Base-by-base conservation (phyloP, 2,329 filamentous ascomycete species). In the Dactylella cylindrospora region DNA sequence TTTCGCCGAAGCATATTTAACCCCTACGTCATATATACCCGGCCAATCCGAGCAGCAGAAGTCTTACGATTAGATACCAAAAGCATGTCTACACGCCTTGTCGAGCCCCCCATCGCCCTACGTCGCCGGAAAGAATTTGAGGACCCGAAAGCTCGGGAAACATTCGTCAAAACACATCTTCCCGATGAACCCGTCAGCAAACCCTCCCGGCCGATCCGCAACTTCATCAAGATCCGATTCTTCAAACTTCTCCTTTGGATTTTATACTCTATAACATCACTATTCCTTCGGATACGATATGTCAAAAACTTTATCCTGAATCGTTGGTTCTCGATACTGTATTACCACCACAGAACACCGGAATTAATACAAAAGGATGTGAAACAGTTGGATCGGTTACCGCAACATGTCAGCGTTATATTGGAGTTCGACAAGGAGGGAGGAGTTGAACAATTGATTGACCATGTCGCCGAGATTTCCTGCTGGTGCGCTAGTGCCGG, bases 301-400 rank as follows among this genome's bases (percentile, higher is more conserved):
- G 82, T 83, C 51, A 93, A 89, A 75, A 85, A 91, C 72, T 81
- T 85, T 6, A 79, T 95, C 43, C 78, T 83, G 67, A 86, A 93
- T 72, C 84, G 87, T 60, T 76, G 91, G 66, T 81, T 89, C 47
- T 87, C 88, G 7, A 80, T 97, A 64, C 78, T 95, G 50, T 90
- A 91, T 73, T 93, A 98, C 76, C 94, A 98, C 75, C 93, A 98
- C 73, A 87, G 88, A 46, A 95, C 91, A 0, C 93, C 93, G 5
- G 88, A 95, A 71, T 83, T 95, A 71, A 95, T 98, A 68, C 84
- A 85, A 70, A 84, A 86, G 70, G 93, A 98, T 74, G 85, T 97
- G 20, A 83, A 83, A 72, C 79, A 80, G 7, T 74, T 98, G 54
- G 79, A 78, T 55, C 83, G 85, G 68, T 74, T 94, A 61, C 93